Evolutionary conservation across 306 rosid species (phyloP), one percentile per base, ranked within the genome.

Genomic region (Prunus davidiana): DNA sequence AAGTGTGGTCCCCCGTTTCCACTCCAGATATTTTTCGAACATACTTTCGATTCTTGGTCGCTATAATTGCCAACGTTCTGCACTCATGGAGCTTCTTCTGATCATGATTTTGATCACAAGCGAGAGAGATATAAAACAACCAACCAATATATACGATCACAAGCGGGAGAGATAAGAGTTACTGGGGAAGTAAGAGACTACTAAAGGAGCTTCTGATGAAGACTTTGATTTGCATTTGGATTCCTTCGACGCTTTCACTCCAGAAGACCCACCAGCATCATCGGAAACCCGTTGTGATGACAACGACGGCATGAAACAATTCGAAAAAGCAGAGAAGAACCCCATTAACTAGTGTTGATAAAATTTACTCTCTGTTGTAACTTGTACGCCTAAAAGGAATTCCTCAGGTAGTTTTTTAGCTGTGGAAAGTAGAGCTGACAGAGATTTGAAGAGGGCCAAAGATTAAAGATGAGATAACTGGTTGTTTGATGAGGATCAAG

Each of bases 161-260:
- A 54, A 54, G 24, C 72, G 72, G 28, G 79, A 75, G 54, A 2
- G 12, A 19, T 50, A 30, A 27, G 72, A 75, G 22, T 64, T 75
- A 7, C 12, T 12, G 16, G 79, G 54, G 63, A 75, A 75, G 41
- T 51, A 2, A 41, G 79, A 64, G 3, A 75, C 63, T 16, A 75
- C 49, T 24, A 75, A 6, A 0, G 72, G 72, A 75, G 79, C 72
- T 64, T 2, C 54, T 2, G 52, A 49, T 51, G 60, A 57, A 15
- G 56, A 27, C 19, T 13, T 61, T n/a, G 61, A 5, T 30, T 50
- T 63, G 19, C 24, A 12, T 64, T 63, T 75, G 24, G 24, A 46
- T 5, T 49, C 8, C 72, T 30, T 51, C 28, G 32, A 25, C 32
- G n/a, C 43, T 15, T 10, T 15, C 57, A 13, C 25, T 25, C 4